Evolutionary conservation across 768 basidiomycete genomes (phyloP).

Genomic region (Gloeostereum incarnatum): DNA sequence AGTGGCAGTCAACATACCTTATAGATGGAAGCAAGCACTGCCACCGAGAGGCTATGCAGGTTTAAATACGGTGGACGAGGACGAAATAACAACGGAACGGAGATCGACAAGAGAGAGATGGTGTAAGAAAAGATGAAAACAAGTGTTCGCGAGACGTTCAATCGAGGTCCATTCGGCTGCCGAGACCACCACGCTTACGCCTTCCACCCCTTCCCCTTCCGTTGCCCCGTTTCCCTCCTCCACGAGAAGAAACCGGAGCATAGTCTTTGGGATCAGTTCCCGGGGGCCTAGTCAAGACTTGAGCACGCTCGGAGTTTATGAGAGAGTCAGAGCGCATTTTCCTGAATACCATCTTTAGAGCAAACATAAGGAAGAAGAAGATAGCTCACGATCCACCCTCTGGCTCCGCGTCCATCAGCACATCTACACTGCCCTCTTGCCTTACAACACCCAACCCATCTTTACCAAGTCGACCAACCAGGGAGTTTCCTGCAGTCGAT

Average conservation of each 20-base stretch:
- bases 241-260: conserved; percentile 19
- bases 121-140: too few species aligned
- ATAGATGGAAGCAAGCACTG: too few species aligned
- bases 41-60: too few species aligned
- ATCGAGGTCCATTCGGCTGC: conserved; percentile 48
- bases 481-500: conserved; percentile 36
- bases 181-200: conserved; percentile 21
- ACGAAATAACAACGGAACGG: too few species aligned
- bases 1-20: too few species aligned
- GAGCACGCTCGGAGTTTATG: conserved; percentile 51
- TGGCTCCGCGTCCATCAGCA: conserved; percentile 45
- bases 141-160: too few species aligned
- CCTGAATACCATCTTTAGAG: conserved; percentile 24
- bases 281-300: conserved; percentile 60
- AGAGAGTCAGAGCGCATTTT: conserved; percentile 84
- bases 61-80: too few species aligned
- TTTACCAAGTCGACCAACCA: conserved; percentile 51
- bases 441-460: conserved; percentile 46
- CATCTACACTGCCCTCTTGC: conserved; percentile 45
- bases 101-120: too few species aligned
- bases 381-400: conserved; percentile 47
- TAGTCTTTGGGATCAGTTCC: conserved; percentile 51
- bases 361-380: neutral
- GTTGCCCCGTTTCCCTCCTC: conserved; percentile 17
- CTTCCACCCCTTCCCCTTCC: conserved; percentile 28